phyloP scores from a whole-genome alignment of 2,329 filamentous ascomycete genomes.

The Fusarium piperis region DNA sequence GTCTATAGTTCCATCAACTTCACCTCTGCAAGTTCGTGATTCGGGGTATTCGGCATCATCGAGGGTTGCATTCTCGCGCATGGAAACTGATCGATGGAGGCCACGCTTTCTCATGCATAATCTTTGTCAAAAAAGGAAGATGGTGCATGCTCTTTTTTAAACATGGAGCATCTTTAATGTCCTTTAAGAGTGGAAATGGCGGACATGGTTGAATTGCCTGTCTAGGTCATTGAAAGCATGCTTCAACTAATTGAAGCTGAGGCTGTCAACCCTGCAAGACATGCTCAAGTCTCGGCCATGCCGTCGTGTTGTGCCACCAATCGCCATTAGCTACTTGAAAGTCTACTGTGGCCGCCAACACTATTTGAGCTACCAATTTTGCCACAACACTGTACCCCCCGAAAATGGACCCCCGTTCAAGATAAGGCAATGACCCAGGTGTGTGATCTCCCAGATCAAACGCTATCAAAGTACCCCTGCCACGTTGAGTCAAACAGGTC shows the following conservation, averaged over 20 bases:
- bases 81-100: neutral
- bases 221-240: neutral
- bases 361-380: neutral
- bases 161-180: neutral
- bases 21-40: neutral
- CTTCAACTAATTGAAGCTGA: neutral
- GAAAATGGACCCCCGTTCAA: too few relatives aligned
- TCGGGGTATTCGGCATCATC: neutral
- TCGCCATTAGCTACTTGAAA: neutral
- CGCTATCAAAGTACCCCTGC: neutral
- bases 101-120: neutral
- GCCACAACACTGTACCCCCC: too few relatives aligned
- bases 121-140: neutral
- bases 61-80: neutral
- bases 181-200: neutral
- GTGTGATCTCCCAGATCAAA: neutral
- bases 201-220: neutral
- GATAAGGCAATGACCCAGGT: neutral
- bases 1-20: neutral
- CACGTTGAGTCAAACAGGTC: slow-evolving; percentile 10
- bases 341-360: neutral
- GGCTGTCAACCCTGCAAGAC: neutral
- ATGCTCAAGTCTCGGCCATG: neutral
- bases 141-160: neutral
- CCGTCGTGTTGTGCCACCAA: neutral